Evolutionary conservation across 2,329 filamentous ascomycete genomes (phyloP).

Genomic region (Stagonosporopsis cucurbitacearum): DNA sequence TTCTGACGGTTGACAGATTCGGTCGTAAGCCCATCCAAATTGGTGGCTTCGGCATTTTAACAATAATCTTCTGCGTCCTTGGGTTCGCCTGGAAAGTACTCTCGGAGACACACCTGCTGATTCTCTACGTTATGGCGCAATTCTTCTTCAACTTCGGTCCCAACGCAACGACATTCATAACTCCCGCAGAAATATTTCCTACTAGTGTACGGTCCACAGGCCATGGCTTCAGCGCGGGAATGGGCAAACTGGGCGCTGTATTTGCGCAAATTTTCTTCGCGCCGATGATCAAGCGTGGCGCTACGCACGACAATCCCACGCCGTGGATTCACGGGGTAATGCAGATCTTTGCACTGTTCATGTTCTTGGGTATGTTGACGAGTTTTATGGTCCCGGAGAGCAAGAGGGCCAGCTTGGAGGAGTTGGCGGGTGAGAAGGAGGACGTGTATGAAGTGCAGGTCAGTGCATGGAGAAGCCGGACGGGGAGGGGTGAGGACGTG

Average conservation of each 20-base stretch:
- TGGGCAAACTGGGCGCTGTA: conserved; percentile 58
- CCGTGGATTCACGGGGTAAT: conserved; percentile 77
- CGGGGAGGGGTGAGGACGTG: conserved; percentile 4
- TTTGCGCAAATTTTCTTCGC: conserved; percentile 59
- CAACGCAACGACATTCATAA: conserved; percentile 60
- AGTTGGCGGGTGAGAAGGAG: conserved; percentile 70
- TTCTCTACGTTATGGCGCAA: conserved; percentile 56
- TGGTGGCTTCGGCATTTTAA: conserved; percentile 57
- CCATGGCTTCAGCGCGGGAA: conserved; percentile 57
- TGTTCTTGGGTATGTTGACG: conserved; percentile 73
- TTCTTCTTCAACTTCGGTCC: conserved; percentile 64
- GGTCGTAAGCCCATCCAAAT: conserved; percentile 81
- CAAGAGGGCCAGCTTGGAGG: conserved; percentile 75
- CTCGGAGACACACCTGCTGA: conserved; percentile 51
- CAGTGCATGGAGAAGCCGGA: conserved; percentile 47
- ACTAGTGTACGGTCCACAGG: conserved; percentile 57
- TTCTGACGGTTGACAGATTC: conserved; percentile 74
- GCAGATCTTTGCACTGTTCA: conserved; percentile 80
- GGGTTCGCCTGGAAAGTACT: conserved; percentile 57
- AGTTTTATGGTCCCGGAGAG: conserved; percentile 79
- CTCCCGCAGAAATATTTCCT: conserved; percentile 60
- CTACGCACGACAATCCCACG: conserved; percentile 55
- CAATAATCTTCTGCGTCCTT: conserved; percentile 57
- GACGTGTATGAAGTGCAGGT: conserved; percentile 54
- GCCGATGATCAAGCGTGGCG: conserved; percentile 61